Percentiles rank a stretch among this genome's conserved stretches.
Evolutionary conservation across 257 asterid species (phyloP).

Genomic region (Solanum arcanum): DNA sequence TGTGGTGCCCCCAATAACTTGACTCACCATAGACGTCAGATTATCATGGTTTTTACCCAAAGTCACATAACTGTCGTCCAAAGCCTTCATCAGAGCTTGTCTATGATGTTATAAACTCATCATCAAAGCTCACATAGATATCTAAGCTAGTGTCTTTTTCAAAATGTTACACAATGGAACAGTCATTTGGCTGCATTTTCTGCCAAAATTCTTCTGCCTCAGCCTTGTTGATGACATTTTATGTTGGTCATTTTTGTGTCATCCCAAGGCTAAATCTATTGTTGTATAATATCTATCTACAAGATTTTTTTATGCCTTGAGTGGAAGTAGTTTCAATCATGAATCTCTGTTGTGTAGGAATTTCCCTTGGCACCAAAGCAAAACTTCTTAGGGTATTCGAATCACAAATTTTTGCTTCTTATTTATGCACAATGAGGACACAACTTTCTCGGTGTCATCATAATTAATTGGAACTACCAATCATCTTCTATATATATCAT

Average conservation of each 20-base stretch:
- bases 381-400: not conserved
- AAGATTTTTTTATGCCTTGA: not conserved
- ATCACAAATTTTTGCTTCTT: not conserved
- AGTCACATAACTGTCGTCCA: no score
- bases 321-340: not conserved
- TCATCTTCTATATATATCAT: not conserved
- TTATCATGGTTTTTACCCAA: no score
- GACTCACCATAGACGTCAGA: no score
- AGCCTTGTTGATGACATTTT: no score
- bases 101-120: no score
- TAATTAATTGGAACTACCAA: not conserved
- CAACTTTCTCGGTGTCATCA: not conserved
- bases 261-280: fast-evolving
- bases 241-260: not conserved
- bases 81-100: no score
- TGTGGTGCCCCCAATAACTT: not conserved
- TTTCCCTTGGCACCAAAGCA: not conserved
- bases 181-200: no score
- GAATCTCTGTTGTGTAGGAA: not conserved
- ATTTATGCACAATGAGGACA: not conserved
- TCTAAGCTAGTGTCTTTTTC: no score
- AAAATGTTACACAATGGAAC: no score
- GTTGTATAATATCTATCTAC: not conserved
- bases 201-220: no score
- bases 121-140: no score